Conservation (phyloP, 805 yeast species). For the Scheffersomyces stipitis region DNA sequence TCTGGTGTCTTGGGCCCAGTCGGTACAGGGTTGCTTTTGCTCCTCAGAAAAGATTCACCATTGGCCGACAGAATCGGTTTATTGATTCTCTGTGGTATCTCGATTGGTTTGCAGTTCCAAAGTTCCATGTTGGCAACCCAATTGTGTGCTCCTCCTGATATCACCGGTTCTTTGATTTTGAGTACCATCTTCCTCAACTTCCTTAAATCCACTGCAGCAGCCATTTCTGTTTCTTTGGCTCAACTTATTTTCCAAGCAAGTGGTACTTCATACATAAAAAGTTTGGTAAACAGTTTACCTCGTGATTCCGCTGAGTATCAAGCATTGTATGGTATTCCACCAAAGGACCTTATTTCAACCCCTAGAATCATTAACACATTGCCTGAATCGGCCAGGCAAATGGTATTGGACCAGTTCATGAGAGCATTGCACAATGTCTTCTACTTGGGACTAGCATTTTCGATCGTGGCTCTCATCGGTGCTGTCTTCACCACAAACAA, state of each 20-base stretch:
- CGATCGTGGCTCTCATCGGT: constrained; percentile 28
- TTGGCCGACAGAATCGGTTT: constrained; percentile 29
- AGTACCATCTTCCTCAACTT: constrained; percentile 36
- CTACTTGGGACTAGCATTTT: constrained; percentile 38
- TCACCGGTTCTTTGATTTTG: constrained; percentile 36
- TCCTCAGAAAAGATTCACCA: constrained; percentile 23
- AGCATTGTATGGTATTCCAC: constrained; percentile 11
- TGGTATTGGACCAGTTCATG: constrained; percentile 33
- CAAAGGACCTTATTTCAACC: constrained; percentile 18
- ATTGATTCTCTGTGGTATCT: constrained; percentile 34
- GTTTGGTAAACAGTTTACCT: constrained; percentile 12
- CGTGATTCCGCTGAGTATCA: constrained; percentile 11
- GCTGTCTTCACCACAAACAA: constrained; percentile 41
- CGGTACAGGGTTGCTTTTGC: constrained; percentile 34
- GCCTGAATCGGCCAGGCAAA: constrained; percentile 19
- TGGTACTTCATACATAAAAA: constrained; percentile 15
- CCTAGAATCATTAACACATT: constrained; percentile 29
- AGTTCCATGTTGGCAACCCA: constrained; percentile 35
- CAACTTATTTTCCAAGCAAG: constrained; percentile 29
- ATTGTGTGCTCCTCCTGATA: constrained; percentile 33
- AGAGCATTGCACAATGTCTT: constrained; percentile 32
- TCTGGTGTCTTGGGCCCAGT: constrained; percentile 31
- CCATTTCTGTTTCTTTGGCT: constrained; percentile 29
- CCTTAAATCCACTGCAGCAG: constrained; percentile 30
- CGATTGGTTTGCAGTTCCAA: constrained; percentile 39